Conservation (phyloP, 805 yeast species). For the Yarrowia sp. region DNA sequence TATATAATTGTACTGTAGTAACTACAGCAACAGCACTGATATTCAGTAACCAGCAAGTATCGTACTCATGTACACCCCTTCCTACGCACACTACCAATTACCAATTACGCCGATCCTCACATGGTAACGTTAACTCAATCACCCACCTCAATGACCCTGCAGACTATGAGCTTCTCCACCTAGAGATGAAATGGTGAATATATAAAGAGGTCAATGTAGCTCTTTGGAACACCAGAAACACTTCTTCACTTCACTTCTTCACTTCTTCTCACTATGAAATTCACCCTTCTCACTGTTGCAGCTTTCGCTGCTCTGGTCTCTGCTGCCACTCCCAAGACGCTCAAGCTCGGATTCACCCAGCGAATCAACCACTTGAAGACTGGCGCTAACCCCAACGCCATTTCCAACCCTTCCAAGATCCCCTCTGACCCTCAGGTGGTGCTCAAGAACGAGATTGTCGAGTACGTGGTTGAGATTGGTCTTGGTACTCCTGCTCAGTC, state of each 20-base stretch:
- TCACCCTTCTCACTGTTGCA: not conserved
- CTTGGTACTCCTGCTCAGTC: conserved; percentile 59
- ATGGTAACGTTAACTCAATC: no score
- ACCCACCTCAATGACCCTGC: no score
- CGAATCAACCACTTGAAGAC: not conserved
- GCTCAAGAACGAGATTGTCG: not conserved
- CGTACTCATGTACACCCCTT: no score
- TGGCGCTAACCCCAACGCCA: not conserved
- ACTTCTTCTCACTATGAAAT: not conserved
- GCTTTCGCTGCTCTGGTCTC: not conserved
- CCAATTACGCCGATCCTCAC: no score
- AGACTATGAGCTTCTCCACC: no score
- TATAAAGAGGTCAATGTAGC: no score
- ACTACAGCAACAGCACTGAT: no score
- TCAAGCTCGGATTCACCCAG: not conserved
- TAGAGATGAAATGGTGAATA: no score
- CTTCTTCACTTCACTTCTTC: not conserved
- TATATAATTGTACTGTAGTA: no score
- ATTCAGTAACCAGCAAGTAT: no score
- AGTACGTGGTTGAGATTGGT: conserved; percentile 19
- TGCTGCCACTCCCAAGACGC: not conserved
- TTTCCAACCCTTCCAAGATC: not conserved
- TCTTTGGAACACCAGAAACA: no score
- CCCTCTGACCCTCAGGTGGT: not conserved
- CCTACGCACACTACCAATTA: no score